Conservation (phyloP, 176 grass and related monocot species). For the maize (Zea mays) region Zm-B73-REFERENCE-NAM-5.0 NC_050096.1:287273001-287273500, state of each 20-base stretch:
- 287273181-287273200: background rate
- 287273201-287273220: background rate
- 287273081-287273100: too few species aligned
- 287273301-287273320: slow-evolving; percentile 79
- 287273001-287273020: too few species aligned
- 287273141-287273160: background rate
- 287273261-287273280: slow-evolving; percentile 28
- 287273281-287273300: slow-evolving; percentile 58
- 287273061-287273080: background rate
- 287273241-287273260: background rate
- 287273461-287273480: slow-evolving; percentile 86
- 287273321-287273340: slow-evolving; percentile 86
- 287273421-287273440: slow-evolving; percentile 7
- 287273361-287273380: slow-evolving; percentile 64
- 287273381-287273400: background rate
- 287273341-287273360: slow-evolving; percentile 90
- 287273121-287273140: too few species aligned
- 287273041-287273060: background rate
- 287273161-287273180: background rate
- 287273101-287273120: too few species aligned
- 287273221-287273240: background rate
- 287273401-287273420: background rate
- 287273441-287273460: slow-evolving; percentile 47
- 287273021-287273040: too few species aligned
- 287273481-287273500: slow-evolving; percentile 84